Evolutionary conservation across 2,329 filamentous ascomycete genomes (phyloP).

Genomic region (Neurospora crassa): DNA sequence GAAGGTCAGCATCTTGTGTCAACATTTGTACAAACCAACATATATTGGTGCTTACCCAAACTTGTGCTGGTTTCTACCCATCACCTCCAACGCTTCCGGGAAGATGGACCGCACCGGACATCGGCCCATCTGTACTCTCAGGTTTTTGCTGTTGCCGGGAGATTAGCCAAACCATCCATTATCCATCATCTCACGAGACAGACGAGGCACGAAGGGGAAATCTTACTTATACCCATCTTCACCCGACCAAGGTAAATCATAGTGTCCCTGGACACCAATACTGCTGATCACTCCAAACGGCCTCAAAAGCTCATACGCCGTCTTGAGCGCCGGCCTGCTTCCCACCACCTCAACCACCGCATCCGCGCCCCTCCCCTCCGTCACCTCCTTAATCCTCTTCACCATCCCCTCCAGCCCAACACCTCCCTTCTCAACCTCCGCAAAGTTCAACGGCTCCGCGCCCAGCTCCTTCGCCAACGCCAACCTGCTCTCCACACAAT

Average conservation of each 20-base stretch:
- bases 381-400: slow-evolving; percentile 62
- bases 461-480: slow-evolving; percentile 64
- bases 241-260: slow-evolving; percentile 57
- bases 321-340: slow-evolving; percentile 56
- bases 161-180: slow-evolving; percentile 14
- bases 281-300: slow-evolving; percentile 67
- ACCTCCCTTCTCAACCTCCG: slow-evolving; percentile 38
- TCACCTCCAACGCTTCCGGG: slow-evolving; percentile 50
- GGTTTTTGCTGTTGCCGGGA: slow-evolving; percentile 48
- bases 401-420: slow-evolving; percentile 43
- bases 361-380: slow-evolving; percentile 74
- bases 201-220: not conserved
- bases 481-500: slow-evolving; percentile 66
- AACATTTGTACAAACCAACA: not conserved
- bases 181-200: not conserved
- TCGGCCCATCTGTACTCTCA: slow-evolving; percentile 65
- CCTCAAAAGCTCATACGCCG: slow-evolving; percentile 60
- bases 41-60: slow-evolving; percentile 43
- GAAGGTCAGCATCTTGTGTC: slow-evolving; percentile 2
- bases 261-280: slow-evolving; percentile 54
- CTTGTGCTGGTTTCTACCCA: slow-evolving; percentile 57
- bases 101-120: slow-evolving; percentile 68
- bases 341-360: slow-evolving; percentile 74
- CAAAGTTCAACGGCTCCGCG: slow-evolving; percentile 76
- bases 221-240: slow-evolving; percentile 50